Percentiles rank a stretch among this genome's conserved stretches.
Conservation (phyloP, 2,329 filamentous ascomycete species). For the Monosporascus sp. region DNA sequence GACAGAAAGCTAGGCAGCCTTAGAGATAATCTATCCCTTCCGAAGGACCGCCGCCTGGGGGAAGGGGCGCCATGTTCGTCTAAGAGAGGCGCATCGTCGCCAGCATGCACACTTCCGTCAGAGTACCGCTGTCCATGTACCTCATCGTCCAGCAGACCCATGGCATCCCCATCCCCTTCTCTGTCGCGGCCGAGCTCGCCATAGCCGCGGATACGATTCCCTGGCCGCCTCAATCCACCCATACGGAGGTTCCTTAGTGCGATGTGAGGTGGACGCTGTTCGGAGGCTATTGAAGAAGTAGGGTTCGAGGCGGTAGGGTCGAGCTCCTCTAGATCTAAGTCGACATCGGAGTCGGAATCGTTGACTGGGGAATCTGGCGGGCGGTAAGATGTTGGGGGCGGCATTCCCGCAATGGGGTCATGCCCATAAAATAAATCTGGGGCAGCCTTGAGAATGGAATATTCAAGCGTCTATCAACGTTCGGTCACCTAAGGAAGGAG, state of each 20-base stretch:
- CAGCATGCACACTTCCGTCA: slow-evolving; percentile 52
- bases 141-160: slow-evolving; percentile 61
- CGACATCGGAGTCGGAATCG: slow-evolving; percentile 74
- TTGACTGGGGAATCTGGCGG: slow-evolving; percentile 58
- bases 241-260: slow-evolving; percentile 67
- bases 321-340: slow-evolving; percentile 74
- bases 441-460: no score
- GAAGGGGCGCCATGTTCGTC: slow-evolving; percentile 33
- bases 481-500: neutral
- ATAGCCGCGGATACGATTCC: slow-evolving; percentile 50
- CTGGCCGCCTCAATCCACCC: slow-evolving; percentile 53
- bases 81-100: slow-evolving; percentile 73
- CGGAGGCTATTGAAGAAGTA: slow-evolving; percentile 45
- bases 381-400: slow-evolving; percentile 46
- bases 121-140: slow-evolving; percentile 50
- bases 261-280: slow-evolving; percentile 53
- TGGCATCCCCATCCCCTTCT: slow-evolving; percentile 59
- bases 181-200: slow-evolving; percentile 54
- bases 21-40: slow-evolving; percentile 41
- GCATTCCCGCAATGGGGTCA: slow-evolving; percentile 46
- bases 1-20: slow-evolving; percentile 66
- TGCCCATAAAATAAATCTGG: slow-evolving; percentile 15
- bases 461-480: neutral
- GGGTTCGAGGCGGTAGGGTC: slow-evolving; percentile 50
- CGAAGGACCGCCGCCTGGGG: slow-evolving; percentile 31